A percentile compares a stretch with the other conserved stretches of the same genome.
Evolutionary conservation across 2,329 filamentous ascomycete genomes (phyloP).

Genomic region (Didymella pinodella): DNA sequence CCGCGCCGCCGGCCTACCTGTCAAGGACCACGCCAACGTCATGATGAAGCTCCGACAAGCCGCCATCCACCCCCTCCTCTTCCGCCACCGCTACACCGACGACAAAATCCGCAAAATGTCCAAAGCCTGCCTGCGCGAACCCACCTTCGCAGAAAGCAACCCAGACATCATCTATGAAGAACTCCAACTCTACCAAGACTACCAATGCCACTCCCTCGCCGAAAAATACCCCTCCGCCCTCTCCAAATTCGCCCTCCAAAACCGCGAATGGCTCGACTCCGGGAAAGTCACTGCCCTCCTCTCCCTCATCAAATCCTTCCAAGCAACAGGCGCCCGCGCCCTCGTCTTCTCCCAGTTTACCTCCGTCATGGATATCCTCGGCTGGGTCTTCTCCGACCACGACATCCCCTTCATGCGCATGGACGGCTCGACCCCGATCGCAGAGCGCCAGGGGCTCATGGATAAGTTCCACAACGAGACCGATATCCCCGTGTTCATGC

Average conservation of each 20-base stretch:
- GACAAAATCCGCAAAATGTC: slow-evolving; percentile 78
- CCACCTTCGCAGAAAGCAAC: slow-evolving; percentile 61
- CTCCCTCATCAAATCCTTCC: slow-evolving; percentile 75
- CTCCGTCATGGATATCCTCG: slow-evolving; percentile 87
- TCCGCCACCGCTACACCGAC: slow-evolving; percentile 81
- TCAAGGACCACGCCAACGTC: slow-evolving; percentile 60
- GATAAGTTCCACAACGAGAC: slow-evolving; percentile 82
- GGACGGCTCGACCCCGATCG: slow-evolving; percentile 82
- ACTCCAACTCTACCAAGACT: slow-evolving; percentile 65
- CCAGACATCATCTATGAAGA: slow-evolving; percentile 63
- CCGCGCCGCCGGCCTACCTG: slow-evolving; percentile 63
- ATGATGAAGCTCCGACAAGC: slow-evolving; percentile 94
- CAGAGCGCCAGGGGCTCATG: slow-evolving; percentile 84
- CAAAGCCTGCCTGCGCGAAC: slow-evolving; percentile 75
- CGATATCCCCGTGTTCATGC: slow-evolving; percentile 85
- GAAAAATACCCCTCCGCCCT: slow-evolving; percentile 60
- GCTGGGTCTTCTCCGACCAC: slow-evolving; percentile 77
- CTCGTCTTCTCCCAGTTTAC: slow-evolving; percentile 95
- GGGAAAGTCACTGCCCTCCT: slow-evolving; percentile 88
- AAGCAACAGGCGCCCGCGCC: slow-evolving; percentile 81
- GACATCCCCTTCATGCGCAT: slow-evolving; percentile 82
- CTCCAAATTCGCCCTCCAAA: slow-evolving; percentile 64
- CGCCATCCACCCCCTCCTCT: slow-evolving; percentile 88
- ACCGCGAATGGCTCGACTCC: slow-evolving; percentile 72
- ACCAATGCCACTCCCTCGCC: slow-evolving; percentile 68